Conservation (phyloP, 2,329 filamentous ascomycete species). For the Verticillium zaregamsianum region DNA sequence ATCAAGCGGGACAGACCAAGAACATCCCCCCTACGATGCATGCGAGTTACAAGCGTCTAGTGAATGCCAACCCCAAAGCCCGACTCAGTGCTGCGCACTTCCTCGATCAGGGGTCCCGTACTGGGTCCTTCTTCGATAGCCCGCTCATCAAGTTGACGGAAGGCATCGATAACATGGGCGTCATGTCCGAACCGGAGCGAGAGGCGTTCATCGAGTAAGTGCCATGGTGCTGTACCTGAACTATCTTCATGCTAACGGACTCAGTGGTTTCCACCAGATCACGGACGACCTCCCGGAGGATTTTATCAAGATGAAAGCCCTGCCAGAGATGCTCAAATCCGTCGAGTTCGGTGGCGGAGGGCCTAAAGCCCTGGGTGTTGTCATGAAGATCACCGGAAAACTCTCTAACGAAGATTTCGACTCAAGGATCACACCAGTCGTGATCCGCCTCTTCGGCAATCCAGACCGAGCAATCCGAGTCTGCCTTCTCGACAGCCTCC, state of each 20-base stretch:
- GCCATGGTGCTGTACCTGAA: background rate
- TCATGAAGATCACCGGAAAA: slow-evolving; percentile 88
- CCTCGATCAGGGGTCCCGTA: slow-evolving; percentile 79
- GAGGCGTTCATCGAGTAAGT: slow-evolving; percentile 72
- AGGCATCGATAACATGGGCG: slow-evolving; percentile 84
- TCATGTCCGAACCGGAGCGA: slow-evolving; percentile 80
- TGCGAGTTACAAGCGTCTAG: slow-evolving; percentile 81
- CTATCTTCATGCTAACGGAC: slow-evolving; percentile 16
- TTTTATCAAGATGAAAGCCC: slow-evolving; percentile 95
- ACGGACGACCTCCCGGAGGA: slow-evolving; percentile 96
- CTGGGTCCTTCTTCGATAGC: slow-evolving; percentile 86
- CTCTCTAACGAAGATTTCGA: slow-evolving; percentile 89
- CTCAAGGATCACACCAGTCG: slow-evolving; percentile 73
- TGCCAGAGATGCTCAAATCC: slow-evolving; percentile 94
- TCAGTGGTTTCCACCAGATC: slow-evolving; percentile 73
- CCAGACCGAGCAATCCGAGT: slow-evolving; percentile 91
- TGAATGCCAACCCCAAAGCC: slow-evolving; percentile 85
- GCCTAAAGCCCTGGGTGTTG: slow-evolving; percentile 80
- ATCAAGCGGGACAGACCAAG: slow-evolving; percentile 82
- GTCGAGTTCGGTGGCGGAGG: slow-evolving; percentile 98
- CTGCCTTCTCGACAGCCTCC: slow-evolving; percentile 82
- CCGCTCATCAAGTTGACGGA: slow-evolving; percentile 89
- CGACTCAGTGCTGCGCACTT: slow-evolving; percentile 82
- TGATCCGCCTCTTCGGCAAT: slow-evolving; percentile 83
- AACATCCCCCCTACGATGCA: slow-evolving; percentile 86